Evolutionary conservation across 176 grass and related monocot species (phyloP), one percentile per base, ranked within the genome.

Genomic region (Oryza nivara): DNA sequence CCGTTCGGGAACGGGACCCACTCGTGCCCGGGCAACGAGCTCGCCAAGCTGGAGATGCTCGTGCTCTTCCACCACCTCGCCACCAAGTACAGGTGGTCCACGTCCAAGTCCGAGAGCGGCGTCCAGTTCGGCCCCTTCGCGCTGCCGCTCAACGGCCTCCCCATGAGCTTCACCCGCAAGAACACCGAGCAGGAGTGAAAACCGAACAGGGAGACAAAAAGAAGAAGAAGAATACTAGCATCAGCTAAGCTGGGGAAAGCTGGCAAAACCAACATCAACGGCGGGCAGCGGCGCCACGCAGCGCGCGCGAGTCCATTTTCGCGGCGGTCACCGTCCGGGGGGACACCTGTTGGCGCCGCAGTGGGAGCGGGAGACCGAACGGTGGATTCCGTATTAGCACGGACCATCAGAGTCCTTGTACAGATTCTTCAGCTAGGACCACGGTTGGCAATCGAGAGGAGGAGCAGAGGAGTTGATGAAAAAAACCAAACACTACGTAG

Each of bases 1-100:
- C 97, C 97, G 16, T 99, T 99, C 84, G 97, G 97, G 19, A 99
- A 99, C 72, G 97, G 97, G 72, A 89, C 79, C 88, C 97, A 99
- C 68, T 94, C 97, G n/a, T 99, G 97, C 79, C 97, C 97, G 28
- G 97, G 97, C 85, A 99, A 94, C 77, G 97, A 99, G 90, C 85
- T 96, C 19, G 97, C 97, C 30, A 99, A 96, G 90, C 80, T 99
- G 93, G 97, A 99, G 92, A 96, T 96, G 86, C 90, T 99, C 11
- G 91, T 99, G 32, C 84, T 99, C 54, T 91, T 95, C 81, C 97
- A 99, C 82, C 93, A 99, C 79, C 97, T 99, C 81, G 85, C 90
- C 77, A 99, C 93, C 81, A 88, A 92, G 72, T 96, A 91, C 85
- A 80, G 88, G 71, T 97, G 94, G 94, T 97, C 94, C 67, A 92